A percentile compares a stretch with the other conserved stretches of the same genome.
Conservation (phyloP, 345 rosid genomes). For the Populus davidiana region DNA sequence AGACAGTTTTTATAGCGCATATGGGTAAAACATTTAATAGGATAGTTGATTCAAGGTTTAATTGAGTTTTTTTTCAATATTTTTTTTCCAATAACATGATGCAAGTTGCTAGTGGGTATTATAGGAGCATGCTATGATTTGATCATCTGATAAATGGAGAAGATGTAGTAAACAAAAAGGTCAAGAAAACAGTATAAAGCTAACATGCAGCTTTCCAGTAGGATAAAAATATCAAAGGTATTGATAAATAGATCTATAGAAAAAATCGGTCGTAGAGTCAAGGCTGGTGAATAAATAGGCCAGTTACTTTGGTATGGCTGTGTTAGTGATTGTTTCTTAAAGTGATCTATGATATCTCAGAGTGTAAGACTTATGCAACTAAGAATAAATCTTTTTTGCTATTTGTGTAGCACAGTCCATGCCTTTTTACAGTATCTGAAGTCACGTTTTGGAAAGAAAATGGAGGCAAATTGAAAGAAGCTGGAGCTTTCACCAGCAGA, state of each 20-base stretch:
- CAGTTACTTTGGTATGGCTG: neutral
- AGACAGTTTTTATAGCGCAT: neutral
- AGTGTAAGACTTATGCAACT: neutral
- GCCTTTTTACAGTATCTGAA: constrained; percentile 88
- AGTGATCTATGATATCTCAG: neutral
- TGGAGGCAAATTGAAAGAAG: constrained; percentile 68
- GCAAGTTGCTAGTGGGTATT: neutral
- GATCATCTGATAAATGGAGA: neutral
- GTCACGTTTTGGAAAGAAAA: constrained; percentile 92
- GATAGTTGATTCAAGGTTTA: neutral
- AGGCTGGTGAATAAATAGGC: neutral
- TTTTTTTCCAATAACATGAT: too few relatives aligned
- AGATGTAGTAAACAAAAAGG: neutral
- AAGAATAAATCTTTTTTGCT: neutral
- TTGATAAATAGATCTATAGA: neutral
- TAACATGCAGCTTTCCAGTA: neutral
- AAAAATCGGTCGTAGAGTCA: neutral
- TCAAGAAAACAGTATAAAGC: neutral
- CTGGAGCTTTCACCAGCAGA: constrained; percentile 71
- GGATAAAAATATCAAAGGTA: neutral
- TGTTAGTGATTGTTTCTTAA: neutral
- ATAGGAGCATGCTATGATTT: too few relatives aligned
- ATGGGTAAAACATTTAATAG: neutral
- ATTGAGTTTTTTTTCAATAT: neutral
- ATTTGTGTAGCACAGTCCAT: neutral